Base-by-base conservation (phyloP, 2,329 filamentous ascomycete genomes). In the Colletotrichum filicis region DNA sequence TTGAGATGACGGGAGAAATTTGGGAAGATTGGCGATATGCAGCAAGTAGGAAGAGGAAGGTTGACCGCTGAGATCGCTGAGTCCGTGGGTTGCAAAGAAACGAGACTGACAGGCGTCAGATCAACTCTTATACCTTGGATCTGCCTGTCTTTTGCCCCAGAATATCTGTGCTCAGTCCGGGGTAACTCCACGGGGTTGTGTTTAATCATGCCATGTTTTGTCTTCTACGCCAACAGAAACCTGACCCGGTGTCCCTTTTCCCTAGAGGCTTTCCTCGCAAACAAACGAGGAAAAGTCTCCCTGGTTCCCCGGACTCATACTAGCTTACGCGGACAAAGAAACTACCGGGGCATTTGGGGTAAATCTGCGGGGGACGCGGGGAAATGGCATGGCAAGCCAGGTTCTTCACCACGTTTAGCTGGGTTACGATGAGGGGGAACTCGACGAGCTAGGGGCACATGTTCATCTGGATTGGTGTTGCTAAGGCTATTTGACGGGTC, bases 171-270 rank as follows among this genome's bases (percentile, higher is more conserved):
- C 52, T 24, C 28, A 52, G 67, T 66, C 67, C 30, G 67, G 61
- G 67, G 67, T 37, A 69, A 69, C 60, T 66, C 67, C 53, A 70
- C 60, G 67, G 53, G 28, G 67, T 65, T 65, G 61, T 53, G 26
- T 59, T 37, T 24, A 28, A 66, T 70, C 35, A 53, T 59, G 42
- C 61, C 53, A 70, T 66, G n/a, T 46, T 59, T 59, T 11, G 19
- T 14, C 11, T 49, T 19, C 26, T 7, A 19, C 37, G 7, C 16
- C 37, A 42, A 11, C 28, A 28, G 24, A 9, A 24, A 37, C n/a
- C 35, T 49, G 24, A 19, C 42, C 12, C 49, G 28, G 26, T 4
- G 24, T 61, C 26, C 37, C 1, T 42, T 42, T 42, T 56, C 19
- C 56, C 28, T 42, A 16, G 9, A 30, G 16, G 30, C 11, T 57